Base-by-base conservation (phyloP, 257 asterid species). In the Fraxinus pennsylvanica region DNA sequence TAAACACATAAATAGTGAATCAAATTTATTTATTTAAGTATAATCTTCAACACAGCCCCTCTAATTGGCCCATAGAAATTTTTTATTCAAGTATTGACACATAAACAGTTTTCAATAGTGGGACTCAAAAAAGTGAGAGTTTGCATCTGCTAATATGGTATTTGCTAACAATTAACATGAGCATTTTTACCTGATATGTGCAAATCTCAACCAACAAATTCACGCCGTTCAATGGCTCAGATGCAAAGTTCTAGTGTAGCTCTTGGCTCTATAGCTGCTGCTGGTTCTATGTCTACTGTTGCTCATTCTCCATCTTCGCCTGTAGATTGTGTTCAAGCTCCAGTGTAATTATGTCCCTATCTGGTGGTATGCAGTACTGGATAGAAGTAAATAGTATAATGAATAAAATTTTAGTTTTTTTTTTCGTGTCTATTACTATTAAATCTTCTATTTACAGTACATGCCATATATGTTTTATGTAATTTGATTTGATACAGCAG, bases 231-330 rank as follows among this genome's bases (percentile, higher is more conserved):
- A 80, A 22, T 77, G 83, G 59, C 70, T 19, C 81, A 80, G 71
- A 43, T 77, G 47, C 69, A 30, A 59, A 85, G 86, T 72, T 82
- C 84, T 5, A 84, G 81, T 70, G 81, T 54, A 52, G 83, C 81
- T 0, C 22, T 7, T 3, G 74, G 79, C 14, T 73, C 61, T 19
- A 54, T 39, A 59, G 30, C 30, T 27, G 39, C 32, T 22, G 13
- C 15, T 59, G 68, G 68, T 43, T 15, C 50, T 43, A 9, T 1
- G 50, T 43, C 4, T n/a, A 5, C 68, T 19, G 32, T 15, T 3
- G 14, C 68, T 1, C 17, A 4, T 7, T 7, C 30, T 21, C 25
- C 32, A 22, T 59, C 68, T 59, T 59, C 32, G 1, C 13, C 68
- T 6, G 5, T 22, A 21, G 32, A 59, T 59, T 59, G 68, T 59